Evolutionary conservation across 176 grass and related monocot genomes (phyloP).

Genomic region (Puya raimondii): DNA sequence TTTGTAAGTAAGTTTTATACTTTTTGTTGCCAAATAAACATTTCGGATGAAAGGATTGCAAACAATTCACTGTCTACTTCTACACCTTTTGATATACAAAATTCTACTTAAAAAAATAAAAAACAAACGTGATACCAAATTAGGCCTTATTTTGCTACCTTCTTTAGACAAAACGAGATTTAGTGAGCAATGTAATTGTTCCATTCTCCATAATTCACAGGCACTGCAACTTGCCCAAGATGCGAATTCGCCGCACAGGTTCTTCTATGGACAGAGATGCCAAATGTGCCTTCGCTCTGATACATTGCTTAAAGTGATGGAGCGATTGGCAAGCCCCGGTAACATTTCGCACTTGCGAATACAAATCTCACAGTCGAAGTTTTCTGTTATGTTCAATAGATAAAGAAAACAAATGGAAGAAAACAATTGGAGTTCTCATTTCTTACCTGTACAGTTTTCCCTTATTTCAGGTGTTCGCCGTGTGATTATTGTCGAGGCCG

Average conservation of each 20-base stretch:
- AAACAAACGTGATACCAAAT: background rate
- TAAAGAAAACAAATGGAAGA: background rate
- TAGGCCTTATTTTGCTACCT: background rate
- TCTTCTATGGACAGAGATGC: slow-evolving; percentile 82
- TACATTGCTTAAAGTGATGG: slow-evolving; percentile 93
- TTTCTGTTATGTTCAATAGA: background rate
- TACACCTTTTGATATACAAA: background rate
- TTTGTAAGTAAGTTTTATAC: too few relatives aligned
- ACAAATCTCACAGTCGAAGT: background rate
- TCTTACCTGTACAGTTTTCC: background rate
- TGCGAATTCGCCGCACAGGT: slow-evolving; percentile 52
- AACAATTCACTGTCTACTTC: too few relatives aligned
- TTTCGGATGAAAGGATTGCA: too few relatives aligned
- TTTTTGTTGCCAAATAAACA: too few relatives aligned
- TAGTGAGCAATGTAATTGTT: background rate
- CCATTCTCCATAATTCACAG: slow-evolving; percentile 31
- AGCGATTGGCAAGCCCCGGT: slow-evolving; percentile 94
- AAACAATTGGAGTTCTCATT: background rate
- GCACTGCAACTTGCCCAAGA: slow-evolving; percentile 92
- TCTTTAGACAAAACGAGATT: background rate
- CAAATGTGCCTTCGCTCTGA: slow-evolving; percentile 97
- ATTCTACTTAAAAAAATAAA: background rate
- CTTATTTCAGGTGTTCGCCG: slow-evolving; percentile 64
- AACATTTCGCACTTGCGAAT: slow-evolving; percentile 2
- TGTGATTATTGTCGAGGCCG: slow-evolving; percentile 93